Base-by-base conservation (phyloP, 1,284 basidiomycete genomes). In the Ustilago shanxiensis region DNA sequence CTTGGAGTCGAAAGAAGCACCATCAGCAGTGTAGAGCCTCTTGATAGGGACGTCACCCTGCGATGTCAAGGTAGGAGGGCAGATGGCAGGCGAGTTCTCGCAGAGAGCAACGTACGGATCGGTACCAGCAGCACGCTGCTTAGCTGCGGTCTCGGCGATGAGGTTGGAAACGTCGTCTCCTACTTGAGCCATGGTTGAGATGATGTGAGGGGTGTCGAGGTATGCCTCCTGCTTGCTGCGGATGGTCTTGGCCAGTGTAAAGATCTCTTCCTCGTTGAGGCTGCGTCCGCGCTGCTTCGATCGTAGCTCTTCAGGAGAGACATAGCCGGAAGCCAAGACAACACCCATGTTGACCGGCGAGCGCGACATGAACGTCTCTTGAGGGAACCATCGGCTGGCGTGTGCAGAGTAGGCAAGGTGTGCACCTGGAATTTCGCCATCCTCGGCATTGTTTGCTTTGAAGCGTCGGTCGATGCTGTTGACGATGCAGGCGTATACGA, bases 401-500 rank as follows among this genome's bases (percentile, higher is more conserved):
- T 70, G 67, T 1, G 67, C 67, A 9, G 67, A 70, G 33, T 70
- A 70, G n/a, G 39, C 57, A 5, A 70, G 61, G 31, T 70, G 54
- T 13, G 60, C 67, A 24, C 67, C 67, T 11, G 62, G 67, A 2
- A 39, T 26, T 20, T 56, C 57, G 24, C 26, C 67, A 0, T 41
- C 51, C 8, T 60, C 45, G 0, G 52, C 18, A 3, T 45, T 57
- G 61, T 51, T 59, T 3, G 57, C 37, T 10, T 41, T 60, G 56
- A 58, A 70, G 24, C 49, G 56, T 47, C 61, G 56, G 58, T 70
- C 67, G 52, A 70, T 70, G 53, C 67, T 70, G 60, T 70, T 70
- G 28, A 70, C 61, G 8, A 70, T 63, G 58, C 67, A 70, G 4
- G 67, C 67, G 28, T 70, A 70, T 37, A 64, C 58, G 24, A 70